These are phyloP conservation scores for Cystobasidium slooffiae DNA, from an alignment of 1,284 basidiomycete species.

Conservation along the genomic window DNA sequence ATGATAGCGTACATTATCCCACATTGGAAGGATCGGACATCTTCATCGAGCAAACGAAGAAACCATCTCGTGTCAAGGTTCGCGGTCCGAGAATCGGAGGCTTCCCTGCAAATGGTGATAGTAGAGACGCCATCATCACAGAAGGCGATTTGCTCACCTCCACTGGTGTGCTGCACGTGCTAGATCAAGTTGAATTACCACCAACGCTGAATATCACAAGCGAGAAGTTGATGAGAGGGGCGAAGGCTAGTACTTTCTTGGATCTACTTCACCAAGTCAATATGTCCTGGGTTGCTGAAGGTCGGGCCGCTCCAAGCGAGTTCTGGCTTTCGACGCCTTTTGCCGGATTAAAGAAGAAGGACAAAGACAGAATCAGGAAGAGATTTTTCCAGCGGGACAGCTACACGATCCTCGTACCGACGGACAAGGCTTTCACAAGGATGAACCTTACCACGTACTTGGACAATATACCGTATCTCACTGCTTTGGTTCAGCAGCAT, in stretches of 20 bases:
- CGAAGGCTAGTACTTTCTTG: conserved; percentile 77
- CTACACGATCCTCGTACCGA: conserved; percentile 85
- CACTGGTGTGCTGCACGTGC: conserved; percentile 88
- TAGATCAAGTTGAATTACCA: conserved; percentile 83
- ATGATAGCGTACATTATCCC: conserved; percentile 53
- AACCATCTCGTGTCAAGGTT: conserved; percentile 44
- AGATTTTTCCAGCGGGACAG: conserved; percentile 54
- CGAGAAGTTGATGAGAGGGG: conserved; percentile 85
- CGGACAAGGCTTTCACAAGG: conserved; percentile 88
- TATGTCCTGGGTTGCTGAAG: conserved; percentile 87
- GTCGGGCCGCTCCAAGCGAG: conserved; percentile 68
- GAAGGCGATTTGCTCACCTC: conserved; percentile 71
- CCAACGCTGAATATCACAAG: conserved; percentile 82
- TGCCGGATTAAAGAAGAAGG: conserved; percentile 23
- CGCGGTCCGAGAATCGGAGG: conserved; percentile 62
- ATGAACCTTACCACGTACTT: conserved; percentile 81
- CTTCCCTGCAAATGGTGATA: conserved; percentile 58
- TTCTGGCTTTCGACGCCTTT: conserved; percentile 53
- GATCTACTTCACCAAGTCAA: conserved; percentile 80
- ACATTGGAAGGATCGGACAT: conserved; percentile 59
- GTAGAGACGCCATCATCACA: conserved; percentile 52
- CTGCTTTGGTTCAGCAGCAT: conserved; percentile 80
- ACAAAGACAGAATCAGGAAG: conserved; percentile 27
- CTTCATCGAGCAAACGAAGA: conserved; percentile 52
- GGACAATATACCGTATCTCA: conserved; percentile 65